phyloP scores from a whole-genome alignment of 2,329 filamentous ascomycete genomes.

The Epichloe elymi region DNA sequence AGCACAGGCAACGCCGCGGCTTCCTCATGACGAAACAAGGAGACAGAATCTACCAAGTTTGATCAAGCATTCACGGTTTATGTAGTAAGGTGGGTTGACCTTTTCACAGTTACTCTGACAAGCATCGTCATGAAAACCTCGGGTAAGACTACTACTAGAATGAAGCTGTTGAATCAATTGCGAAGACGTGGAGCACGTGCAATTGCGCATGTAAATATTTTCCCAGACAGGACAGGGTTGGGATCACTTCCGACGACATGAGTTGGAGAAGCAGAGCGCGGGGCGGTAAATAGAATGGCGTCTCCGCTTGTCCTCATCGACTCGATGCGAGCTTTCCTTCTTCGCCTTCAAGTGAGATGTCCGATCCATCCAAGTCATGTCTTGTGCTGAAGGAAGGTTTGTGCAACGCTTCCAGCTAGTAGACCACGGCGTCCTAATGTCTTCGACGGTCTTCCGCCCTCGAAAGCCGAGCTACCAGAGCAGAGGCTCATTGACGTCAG shows the following conservation, averaged over 20 bases:
- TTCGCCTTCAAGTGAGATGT: not conserved
- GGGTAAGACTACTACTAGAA: not conserved
- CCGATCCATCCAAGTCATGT: not conserved
- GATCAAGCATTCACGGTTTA: not conserved
- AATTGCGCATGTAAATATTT: not conserved
- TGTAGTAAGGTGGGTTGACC: not conserved
- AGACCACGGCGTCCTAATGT: no score
- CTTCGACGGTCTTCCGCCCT: no score
- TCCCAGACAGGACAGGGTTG: not conserved
- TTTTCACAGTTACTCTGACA: not conserved
- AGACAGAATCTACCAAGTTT: not conserved
- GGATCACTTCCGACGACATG: not conserved
- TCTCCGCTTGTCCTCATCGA: not conserved
- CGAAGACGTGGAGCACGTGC: not conserved
- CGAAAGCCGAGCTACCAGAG: no score
- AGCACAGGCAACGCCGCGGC: constrained; percentile 8
- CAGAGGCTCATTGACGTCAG: no score
- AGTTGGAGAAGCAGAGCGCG: not conserved
- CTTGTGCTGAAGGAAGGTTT: not conserved
- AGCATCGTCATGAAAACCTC: not conserved
- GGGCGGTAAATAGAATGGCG: not conserved
- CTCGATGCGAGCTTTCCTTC: no score
- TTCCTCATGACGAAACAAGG: not conserved
- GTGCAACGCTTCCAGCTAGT: not conserved
- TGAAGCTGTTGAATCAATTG: not conserved